Base-by-base conservation (phyloP, 768 basidiomycete species). In the Tulasnella calospora region DNA sequence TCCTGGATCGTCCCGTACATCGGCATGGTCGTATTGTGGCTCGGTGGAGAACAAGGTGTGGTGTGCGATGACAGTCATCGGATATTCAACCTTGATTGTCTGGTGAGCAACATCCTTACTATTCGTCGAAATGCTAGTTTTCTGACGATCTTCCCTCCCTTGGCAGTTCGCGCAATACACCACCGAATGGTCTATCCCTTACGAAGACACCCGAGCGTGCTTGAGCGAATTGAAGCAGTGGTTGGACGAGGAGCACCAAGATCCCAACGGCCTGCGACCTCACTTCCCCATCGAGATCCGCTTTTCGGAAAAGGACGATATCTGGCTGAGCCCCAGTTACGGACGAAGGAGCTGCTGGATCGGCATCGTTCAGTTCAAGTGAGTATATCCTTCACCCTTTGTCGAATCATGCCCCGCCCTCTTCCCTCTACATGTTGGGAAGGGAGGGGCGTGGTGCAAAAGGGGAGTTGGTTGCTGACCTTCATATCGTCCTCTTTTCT, bases 301-400 rank as follows among this genome's bases (percentile, higher is more conserved):
- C 13, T 96, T 94, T 84, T 92, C 94, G 67, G 90, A 90, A 19
- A 87, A 88, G 33, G 98, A 99, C 84, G 94, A 98, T 82, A 93
- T 98, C 74, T 98, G 94, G 94, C 87, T 99, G 41, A 95, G 93
- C 83, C 98, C 98, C 2, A 92, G 92, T 82, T 90, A 89, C 82
- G 92, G 91, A 74, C 88, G 90, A 78, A 86, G 85, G 83, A 96
- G 93, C 10, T 93, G 92, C 81, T 99, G 96, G 93, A 94, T 99
- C 79, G 98, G 98, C n/a, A 90, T 99, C 74, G 90, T 98, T n/a
- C 94, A 96, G 82, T 99, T 91, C 86, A 95, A 94, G 97, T 98
- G 78, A 82, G 93, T 85, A 9, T 71, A 7, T 21, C n/a, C 69
- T 27, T 8, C 40, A 61, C 51, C 17, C 38, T 1, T 33, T 33